phyloP scores from a whole-genome alignment of 2,329 filamentous ascomycete species.

The Leptodontidium sp. region DNA sequence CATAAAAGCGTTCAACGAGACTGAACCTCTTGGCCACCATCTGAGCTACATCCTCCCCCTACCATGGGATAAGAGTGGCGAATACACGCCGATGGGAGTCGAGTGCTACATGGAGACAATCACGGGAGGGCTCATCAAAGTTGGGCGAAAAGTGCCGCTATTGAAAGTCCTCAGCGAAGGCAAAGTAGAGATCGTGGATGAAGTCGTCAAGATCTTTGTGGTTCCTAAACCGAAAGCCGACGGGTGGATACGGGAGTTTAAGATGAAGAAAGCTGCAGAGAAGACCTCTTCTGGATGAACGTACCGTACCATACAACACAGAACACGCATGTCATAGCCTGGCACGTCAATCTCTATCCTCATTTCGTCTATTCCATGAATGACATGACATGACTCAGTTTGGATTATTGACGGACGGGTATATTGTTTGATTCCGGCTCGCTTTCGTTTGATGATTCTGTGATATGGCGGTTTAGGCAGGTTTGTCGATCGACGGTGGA shows the following conservation, averaged over 20 bases:
- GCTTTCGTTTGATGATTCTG: background rate
- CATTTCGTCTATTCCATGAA: background rate
- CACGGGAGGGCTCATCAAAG: conserved; percentile 83
- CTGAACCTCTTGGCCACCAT: conserved; percentile 77
- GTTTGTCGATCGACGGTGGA: background rate
- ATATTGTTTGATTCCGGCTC: background rate
- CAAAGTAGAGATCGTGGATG: conserved; percentile 87
- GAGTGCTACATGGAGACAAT: conserved; percentile 91
- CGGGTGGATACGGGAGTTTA: conserved; percentile 86
- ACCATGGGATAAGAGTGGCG: conserved; percentile 79
- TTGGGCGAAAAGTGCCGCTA: conserved; percentile 83
- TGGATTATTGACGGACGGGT: background rate
- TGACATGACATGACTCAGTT: background rate
- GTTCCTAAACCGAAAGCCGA: conserved; percentile 75
- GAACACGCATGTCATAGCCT: background rate
- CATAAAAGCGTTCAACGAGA: conserved; percentile 85
- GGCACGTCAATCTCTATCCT: background rate
- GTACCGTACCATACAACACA: background rate
- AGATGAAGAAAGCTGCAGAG: conserved; percentile 71
- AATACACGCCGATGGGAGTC: conserved; percentile 72
- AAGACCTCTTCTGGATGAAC: conserved; percentile 37
- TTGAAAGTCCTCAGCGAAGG: conserved; percentile 77
- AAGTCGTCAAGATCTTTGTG: conserved; percentile 82
- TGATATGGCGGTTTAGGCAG: background rate
- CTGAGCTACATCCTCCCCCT: conserved; percentile 85